A percentile compares a stretch with the other conserved stretches of the same genome.
Conservation (phyloP, 2,329 filamentous ascomycete species). For the Daldinia eschscholtzii region DNA sequence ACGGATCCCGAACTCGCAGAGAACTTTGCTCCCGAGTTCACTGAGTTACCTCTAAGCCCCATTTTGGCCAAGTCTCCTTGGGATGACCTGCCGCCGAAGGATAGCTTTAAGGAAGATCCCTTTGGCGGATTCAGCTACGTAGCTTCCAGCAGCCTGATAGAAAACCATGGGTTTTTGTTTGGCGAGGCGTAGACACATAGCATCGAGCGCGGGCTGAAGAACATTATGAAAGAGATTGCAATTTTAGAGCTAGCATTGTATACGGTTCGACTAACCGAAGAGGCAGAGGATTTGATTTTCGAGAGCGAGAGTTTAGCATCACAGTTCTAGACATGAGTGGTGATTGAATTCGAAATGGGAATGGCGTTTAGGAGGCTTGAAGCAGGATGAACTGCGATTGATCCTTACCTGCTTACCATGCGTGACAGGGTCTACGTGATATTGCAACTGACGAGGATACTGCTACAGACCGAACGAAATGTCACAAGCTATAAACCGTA, state of each 20-base stretch:
- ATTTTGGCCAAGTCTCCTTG: slow-evolving; percentile 64
- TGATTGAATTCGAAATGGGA: slow-evolving; percentile 3
- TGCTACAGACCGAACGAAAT: neutral
- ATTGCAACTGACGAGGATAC: neutral
- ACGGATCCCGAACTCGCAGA: slow-evolving; percentile 96
- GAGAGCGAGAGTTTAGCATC: slow-evolving; percentile 2
- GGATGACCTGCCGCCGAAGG: slow-evolving; percentile 53
- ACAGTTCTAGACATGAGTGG: slow-evolving; percentile 14
- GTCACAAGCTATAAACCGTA: neutral
- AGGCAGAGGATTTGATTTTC: slow-evolving; percentile 3
- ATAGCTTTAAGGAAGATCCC: slow-evolving; percentile 64
- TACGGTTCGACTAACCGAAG: slow-evolving; percentile 1
- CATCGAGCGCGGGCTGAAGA: slow-evolving; percentile 1
- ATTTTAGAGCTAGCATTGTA: slow-evolving; percentile 6
- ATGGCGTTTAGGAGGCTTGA: slow-evolving; percentile 5
- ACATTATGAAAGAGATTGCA: neutral
- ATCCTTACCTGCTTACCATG: slow-evolving; percentile 8
- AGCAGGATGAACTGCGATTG: neutral
- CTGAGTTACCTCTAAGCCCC: slow-evolving; percentile 83
- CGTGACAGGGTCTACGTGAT: slow-evolving; percentile 3
- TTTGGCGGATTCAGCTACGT: slow-evolving; percentile 76
- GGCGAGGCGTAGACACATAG: slow-evolving; percentile 14
- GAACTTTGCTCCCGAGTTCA: slow-evolving; percentile 96
- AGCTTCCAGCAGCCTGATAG: slow-evolving; percentile 68
- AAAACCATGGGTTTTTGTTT: slow-evolving; percentile 56